Conservation (phyloP, 768 basidiomycete species). For the Boletus patriciae region DNA sequence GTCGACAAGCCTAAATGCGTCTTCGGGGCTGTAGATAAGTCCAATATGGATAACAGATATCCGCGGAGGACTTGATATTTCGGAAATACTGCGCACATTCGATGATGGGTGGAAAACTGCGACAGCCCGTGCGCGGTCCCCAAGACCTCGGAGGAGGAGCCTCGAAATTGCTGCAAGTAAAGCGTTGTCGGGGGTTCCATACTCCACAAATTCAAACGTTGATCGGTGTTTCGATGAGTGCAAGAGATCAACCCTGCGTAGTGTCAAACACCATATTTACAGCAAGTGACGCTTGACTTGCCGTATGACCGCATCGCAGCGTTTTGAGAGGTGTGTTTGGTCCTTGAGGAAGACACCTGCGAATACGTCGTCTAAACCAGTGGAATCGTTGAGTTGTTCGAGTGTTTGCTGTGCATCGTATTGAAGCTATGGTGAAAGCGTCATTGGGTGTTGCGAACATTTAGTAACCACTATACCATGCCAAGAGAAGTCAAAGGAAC, state of each 20-base stretch:
- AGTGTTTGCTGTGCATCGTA: conserved; percentile 77
- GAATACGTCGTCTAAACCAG: conserved; percentile 60
- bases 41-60: conserved; percentile 64
- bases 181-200: conserved; percentile 58
- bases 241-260: conserved; percentile 47
- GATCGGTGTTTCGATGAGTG: conserved; percentile 44
- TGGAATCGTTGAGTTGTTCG: conserved; percentile 52
- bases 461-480: conserved; percentile 48
- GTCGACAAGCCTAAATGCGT: conserved; percentile 86
- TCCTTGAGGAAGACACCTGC: conserved; percentile 72
- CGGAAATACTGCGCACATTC: conserved; percentile 46
- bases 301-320: conserved; percentile 77
- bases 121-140: conserved; percentile 66
- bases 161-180: conserved; percentile 53
- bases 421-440: conserved; percentile 51
- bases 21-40: conserved; percentile 64
- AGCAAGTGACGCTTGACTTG: conserved; percentile 29
- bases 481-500: conserved; percentile 78
- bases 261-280: conserved; percentile 2
- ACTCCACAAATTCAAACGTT: conserved; percentile 45
- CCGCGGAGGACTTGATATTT: conserved; percentile 53
- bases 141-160: conserved; percentile 64
- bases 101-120: conserved; percentile 58
- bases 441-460: background rate
- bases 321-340: conserved; percentile 56